Evolutionary conservation across 345 rosid species (phyloP), one percentile per base, ranked within the genome.

Genomic region (Eutrema heterophyllum): DNA sequence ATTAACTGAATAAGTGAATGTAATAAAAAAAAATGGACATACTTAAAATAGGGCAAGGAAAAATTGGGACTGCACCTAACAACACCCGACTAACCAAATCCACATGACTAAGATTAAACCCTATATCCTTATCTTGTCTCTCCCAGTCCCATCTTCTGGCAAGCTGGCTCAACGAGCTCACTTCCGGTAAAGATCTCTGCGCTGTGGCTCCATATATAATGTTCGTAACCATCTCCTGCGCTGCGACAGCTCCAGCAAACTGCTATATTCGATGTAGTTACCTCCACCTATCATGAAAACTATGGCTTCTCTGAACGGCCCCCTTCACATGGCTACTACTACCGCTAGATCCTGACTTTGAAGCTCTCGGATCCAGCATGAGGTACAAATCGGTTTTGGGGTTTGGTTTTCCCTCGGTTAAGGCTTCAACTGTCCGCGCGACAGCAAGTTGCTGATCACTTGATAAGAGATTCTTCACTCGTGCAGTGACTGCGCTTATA

Each of bases 201-300:
- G n/a, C 94, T 0, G 97, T 93, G 18, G 96, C 83, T 65, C 96
- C 94, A 54, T 93, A 90, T 24, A 90, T 81, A 56, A 90, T 72
- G n/a, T 89, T 91, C 78, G 85, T 93, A 32, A 68, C 27, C 27
- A 86, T 90, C 78, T 83, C 90, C 77, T 88, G 93, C 49, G 80
- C 66, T 80, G 85, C 9, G 82, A 82, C 66, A 86, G 87, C 73
- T n/a, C n/a, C n/a, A n/a, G n/a, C n/a, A n/a, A n/a, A n/a, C n/a
- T n/a, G n/a, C n/a, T 90, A 86, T 76, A 50, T 5, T 93, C 97
- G 29, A 87, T 81, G 61, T 87, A 93, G 79, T 90, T 92, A 36
- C 96, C 96, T 15, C 96, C 97, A 35, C 97, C 96, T 21, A 92
- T 70, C 96, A 88, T 88, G 80, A 92, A 92, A 14, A 89, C 94